Conservation (phyloP, 1,139 yeast species). For the Schizosaccharomyces versatilis region DNA sequence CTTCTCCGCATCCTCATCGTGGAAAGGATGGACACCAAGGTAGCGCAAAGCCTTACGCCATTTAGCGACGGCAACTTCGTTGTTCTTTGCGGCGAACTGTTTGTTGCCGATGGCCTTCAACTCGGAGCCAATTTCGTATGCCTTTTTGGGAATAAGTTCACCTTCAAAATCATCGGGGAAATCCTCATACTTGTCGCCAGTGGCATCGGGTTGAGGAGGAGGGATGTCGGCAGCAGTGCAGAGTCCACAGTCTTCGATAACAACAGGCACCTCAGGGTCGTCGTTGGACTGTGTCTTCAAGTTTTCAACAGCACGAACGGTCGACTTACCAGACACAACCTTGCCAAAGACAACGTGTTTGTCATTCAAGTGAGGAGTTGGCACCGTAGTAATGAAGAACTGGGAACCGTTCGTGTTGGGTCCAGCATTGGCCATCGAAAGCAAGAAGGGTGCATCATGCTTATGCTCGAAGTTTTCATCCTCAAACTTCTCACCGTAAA, state of each 20-base stretch:
- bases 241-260: constrained; percentile 2
- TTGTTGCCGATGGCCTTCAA: constrained; percentile 64
- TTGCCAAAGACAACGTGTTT: constrained; percentile 94
- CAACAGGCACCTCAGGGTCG: constrained; percentile 8
- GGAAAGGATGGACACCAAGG: constrained; percentile 54
- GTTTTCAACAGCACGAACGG: constrained; percentile 33
- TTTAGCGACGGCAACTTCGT: constrained; percentile 36
- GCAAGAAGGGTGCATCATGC: constrained; percentile 55
- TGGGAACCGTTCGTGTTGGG: constrained; percentile 92
- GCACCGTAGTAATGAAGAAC: constrained; percentile 62
- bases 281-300: constrained; percentile 17
- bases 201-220: constrained; percentile 28
- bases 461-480: constrained; percentile 63
- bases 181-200: constrained; percentile 71
- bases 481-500: constrained; percentile 82
- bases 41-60: constrained; percentile 51
- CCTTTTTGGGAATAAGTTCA: constrained; percentile 38
- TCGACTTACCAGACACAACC: constrained; percentile 60
- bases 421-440: constrained; percentile 85
- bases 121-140: constrained; percentile 39
- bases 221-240: constrained; percentile 9
- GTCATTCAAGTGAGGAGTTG: constrained; percentile 52
- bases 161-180: constrained; percentile 46
- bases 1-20: constrained; percentile 33
- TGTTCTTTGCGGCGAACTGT: constrained; percentile 43